Base-by-base conservation (phyloP, 2,329 filamentous ascomycete species). In the Aspergillus sp. region DNA sequence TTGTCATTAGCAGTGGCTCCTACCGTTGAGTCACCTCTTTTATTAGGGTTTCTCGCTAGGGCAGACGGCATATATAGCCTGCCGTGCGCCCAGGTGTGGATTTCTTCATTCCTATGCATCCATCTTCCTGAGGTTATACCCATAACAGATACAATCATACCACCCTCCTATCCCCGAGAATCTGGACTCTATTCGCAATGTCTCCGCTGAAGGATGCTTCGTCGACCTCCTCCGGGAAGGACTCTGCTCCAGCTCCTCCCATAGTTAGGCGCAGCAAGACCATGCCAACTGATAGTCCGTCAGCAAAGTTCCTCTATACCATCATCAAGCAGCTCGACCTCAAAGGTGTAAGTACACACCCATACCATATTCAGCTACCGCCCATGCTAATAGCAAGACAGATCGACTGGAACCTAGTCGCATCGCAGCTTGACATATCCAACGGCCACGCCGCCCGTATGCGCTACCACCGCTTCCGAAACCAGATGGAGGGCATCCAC, bases 401-500 rank as follows among this genome's bases (percentile, higher is more conserved):
- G 81, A 77, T 84, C 60, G 79, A 84, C 62, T 84, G 82, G 82
- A 77, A 77, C 48, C 66, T 73, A 40, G 80, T 84, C 15, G 82
- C 82, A 14, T 69, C 68, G 3, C 71, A 81, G 47, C 70, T 81
- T 12, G 78, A 78, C 45, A 82, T 84, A 54, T 81, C 79, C 37
- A 84, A 84, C 53, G 82, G 81, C 39, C 82, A 84, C 64, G 82
- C 82, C 3, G 82, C 82, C 14, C 79, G 82, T 40, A 84, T 84
- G 82, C 78, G 82, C 27, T 84, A 79, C 66, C 81, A 79, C 21
- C 79, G 82, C 37, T 83, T 84, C 69, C 79, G 76, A 57, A 75
- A 78, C 55, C 79, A 83, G 47, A 81, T 82, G 74, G 82, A 84
- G 58, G 78, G 78, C 14, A 71, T 66, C 3, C 62, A 68, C 8